These are phyloP conservation scores for Adansonia rubrostipa DNA, from an alignment of 441 rosid genomes.

Conservation along the genomic window DNA sequence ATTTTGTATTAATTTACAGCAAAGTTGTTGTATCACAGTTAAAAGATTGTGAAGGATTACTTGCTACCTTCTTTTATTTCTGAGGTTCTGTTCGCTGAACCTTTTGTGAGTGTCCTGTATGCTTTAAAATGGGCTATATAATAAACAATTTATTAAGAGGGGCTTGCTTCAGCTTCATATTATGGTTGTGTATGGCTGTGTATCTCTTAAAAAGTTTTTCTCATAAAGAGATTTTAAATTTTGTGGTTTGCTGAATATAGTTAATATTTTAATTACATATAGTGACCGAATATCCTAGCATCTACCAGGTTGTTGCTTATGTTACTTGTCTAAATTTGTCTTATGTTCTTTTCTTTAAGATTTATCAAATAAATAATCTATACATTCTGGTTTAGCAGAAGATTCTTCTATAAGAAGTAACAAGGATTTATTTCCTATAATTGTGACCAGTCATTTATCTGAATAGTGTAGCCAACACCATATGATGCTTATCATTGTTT, in stretches of 20 bases:
- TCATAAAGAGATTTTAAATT: not conserved
- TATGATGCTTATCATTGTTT: constrained; percentile 3
- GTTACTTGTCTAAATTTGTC: not conserved
- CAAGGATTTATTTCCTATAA: constrained; percentile 5
- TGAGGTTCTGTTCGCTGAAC: not conserved
- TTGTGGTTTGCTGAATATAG: not conserved
- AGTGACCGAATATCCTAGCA: not conserved
- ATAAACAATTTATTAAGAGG: not conserved
- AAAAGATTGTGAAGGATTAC: not conserved
- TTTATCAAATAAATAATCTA: not conserved
- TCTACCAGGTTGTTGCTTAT: not conserved
- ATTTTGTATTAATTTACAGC: constrained; percentile 23
- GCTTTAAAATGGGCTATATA: not conserved
- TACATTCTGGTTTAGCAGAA: not conserved
- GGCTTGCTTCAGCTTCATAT: not conserved
- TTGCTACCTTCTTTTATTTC: constrained; percentile 10
- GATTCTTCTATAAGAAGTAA: not conserved
- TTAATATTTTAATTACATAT: not conserved
- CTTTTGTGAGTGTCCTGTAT: not conserved
- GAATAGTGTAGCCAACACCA: not conserved
- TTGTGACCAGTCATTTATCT: not conserved
- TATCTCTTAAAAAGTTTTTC: not conserved
- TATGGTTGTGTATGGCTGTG: not conserved
- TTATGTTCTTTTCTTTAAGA: not conserved
- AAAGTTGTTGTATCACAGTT: not conserved